Evolutionary conservation across 202 grass and related monocot genomes (phyloP), one percentile per base, ranked within the genome.

Genomic region (Zoysia matrella): DNA sequence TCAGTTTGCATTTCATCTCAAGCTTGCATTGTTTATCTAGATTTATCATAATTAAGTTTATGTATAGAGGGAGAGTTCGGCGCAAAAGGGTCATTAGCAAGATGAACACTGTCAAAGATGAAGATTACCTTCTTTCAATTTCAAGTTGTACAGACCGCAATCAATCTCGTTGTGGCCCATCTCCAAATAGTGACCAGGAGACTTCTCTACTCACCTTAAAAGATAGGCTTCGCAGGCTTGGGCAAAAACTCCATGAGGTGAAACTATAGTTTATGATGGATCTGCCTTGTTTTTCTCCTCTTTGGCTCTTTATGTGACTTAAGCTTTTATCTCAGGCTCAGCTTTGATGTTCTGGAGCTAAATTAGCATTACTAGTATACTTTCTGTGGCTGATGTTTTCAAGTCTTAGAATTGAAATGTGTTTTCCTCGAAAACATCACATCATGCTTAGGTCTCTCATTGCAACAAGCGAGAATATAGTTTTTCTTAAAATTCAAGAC

Each of bases 231-330:
- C 73, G 82, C 69, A 88, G 87, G 73, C 89, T 87, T 78, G 92
- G 89, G 73, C 80, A 87, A 55, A 77, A 71, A 40, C 43, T 94
- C 65, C 88, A 89, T n/a, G 89, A 94, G 92, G 92, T 94, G 55
- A 88, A 83, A 57, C 11, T 16, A 61, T 58, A 57, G 9, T 11
- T 69, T 58, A 55, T 39, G 63, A 70, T 7, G 7, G 6, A 60
- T 79, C 65, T 69, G 42, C 42, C 77, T 69, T 69, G 41, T 69
- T 36, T 18, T 45, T 44, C 11, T 36, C 44, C 9, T 62, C 22
- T 30, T 30, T 63, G 8, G 36, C 52, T 80, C 18, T 79, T 47
- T 79, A 53, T 55, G 49, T 45, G 44, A 55, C 4, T 45, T 77
- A 55, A 55, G 52, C 14, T 40, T 45, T 78, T 79, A 2, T 69